Evolutionary conservation across 352 stramenopile genomes (phyloP).

Genomic region (Sclerospora graminicola): DNA sequence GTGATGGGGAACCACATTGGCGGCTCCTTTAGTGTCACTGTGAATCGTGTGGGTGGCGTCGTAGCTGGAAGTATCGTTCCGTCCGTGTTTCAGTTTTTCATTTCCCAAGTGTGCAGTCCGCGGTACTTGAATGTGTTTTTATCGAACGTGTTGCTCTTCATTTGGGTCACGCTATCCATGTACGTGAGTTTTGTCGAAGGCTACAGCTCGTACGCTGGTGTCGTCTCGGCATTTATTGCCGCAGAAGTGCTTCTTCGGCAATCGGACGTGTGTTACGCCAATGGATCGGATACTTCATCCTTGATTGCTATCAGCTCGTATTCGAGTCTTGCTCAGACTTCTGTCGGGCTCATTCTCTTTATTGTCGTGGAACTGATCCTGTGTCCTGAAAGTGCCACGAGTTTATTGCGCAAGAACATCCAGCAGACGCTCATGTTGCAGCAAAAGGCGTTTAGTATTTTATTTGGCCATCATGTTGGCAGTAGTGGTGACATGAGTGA

Average conservation of each 20-base stretch:
- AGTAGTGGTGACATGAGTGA: conserved; percentile 40
- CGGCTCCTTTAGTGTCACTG: conserved; percentile 65
- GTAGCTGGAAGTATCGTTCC: conserved; percentile 75
- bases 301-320: conserved; percentile 64
- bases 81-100: conserved; percentile 80
- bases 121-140: conserved; percentile 31
- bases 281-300: conserved; percentile 27
- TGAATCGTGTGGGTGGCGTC: conserved; percentile 77
- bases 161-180: conserved; percentile 70
- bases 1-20: conserved; percentile 76
- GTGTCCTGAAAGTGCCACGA: conserved; percentile 55
- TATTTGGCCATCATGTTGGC: conserved; percentile 66
- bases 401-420: conserved; percentile 61
- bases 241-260: conserved; percentile 52
- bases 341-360: conserved; percentile 68
- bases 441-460: conserved; percentile 45
- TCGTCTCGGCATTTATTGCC: conserved; percentile 67
- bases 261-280: conserved; percentile 39
- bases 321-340: conserved; percentile 68
- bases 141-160: conserved; percentile 45
- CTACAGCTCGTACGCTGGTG: conserved; percentile 57
- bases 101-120: conserved; percentile 51
- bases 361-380: conserved; percentile 60
- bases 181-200: conserved; percentile 60
- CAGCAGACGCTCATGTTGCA: conserved; percentile 58